phyloP scores from a whole-genome alignment of 2,329 filamentous ascomycete genomes.

The Trichoderma asperellum region DNA sequence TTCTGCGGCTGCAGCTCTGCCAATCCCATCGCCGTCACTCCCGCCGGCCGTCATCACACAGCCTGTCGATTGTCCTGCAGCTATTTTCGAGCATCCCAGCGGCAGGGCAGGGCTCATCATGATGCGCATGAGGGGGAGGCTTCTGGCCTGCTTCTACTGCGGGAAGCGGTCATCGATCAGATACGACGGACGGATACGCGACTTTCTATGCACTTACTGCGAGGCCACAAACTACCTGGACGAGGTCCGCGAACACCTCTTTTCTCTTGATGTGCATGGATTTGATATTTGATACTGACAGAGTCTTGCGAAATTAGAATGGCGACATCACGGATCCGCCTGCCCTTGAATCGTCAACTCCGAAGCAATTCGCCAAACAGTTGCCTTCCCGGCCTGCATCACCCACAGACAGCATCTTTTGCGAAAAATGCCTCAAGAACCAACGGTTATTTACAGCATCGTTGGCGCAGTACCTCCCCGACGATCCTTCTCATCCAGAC shows the following conservation, averaged over 20 bases:
- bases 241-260: constrained; percentile 58
- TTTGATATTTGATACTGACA: constrained; percentile 19
- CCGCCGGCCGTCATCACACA: constrained; percentile 2
- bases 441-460: constrained; percentile 78
- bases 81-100: background rate
- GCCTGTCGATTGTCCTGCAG: background rate
- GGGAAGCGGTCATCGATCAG: constrained; percentile 65
- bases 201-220: constrained; percentile 77
- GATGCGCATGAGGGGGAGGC: constrained; percentile 49
- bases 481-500: constrained; percentile 65
- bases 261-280: background rate
- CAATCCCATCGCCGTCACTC: constrained; percentile 9
- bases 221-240: constrained; percentile 90
- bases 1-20: constrained; percentile 6
- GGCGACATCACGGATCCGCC: constrained; percentile 91
- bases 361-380: constrained; percentile 44
- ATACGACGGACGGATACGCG: constrained; percentile 61
- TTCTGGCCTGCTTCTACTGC: constrained; percentile 82
- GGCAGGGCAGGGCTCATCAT: constrained; percentile 38
- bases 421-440: constrained; percentile 82
- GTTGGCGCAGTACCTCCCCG: constrained; percentile 77
- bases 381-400: constrained; percentile 47
- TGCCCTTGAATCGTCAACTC: constrained; percentile 44
- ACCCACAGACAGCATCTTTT: constrained; percentile 57
- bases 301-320: constrained; percentile 55